Evolutionary conservation across 2,329 filamentous ascomycete genomes (phyloP).

Genomic region (Nemania sp.): DNA sequence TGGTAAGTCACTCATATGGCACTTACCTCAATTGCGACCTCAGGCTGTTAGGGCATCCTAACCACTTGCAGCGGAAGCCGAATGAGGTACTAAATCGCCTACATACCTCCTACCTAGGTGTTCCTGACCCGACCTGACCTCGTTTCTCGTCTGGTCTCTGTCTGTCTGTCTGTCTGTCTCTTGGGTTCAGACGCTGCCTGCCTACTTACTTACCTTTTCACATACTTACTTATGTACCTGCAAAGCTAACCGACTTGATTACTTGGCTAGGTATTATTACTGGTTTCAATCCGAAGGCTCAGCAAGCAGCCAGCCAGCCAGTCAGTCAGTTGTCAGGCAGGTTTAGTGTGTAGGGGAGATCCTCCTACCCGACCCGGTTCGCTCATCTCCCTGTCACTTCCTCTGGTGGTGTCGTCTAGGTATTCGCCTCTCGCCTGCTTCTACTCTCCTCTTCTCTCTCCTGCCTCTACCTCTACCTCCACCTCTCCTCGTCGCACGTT

Average conservation of each 20-base stretch:
- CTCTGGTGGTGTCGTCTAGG: slow-evolving; percentile 14
- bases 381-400: slow-evolving; percentile 25
- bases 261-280: background rate
- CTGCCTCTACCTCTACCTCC: slow-evolving; percentile 4
- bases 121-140: too few species aligned
- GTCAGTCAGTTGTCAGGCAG: too few species aligned
- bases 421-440: slow-evolving; percentile 16
- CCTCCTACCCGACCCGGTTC: slow-evolving; percentile 18
- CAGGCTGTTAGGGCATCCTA: slow-evolving; percentile 29
- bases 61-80: slow-evolving; percentile 29
- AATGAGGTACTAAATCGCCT: slow-evolving; percentile 8
- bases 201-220: background rate
- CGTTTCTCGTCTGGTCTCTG: too few species aligned
- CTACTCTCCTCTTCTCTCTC: slow-evolving; percentile 5
- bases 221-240: background rate
- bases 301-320: background rate
- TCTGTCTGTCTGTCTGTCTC: background rate
- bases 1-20: slow-evolving; percentile 4
- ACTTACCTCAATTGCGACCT: slow-evolving; percentile 4
- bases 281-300: slow-evolving; percentile 13
- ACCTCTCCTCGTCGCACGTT: background rate
- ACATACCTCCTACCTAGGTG: background rate
- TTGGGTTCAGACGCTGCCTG: background rate
- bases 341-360: slow-evolving; percentile 10
- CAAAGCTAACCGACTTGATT: slow-evolving; percentile 4